Base-by-base conservation (phyloP, 495 filamentous ascomycete species). In the Podospora didyma region DNA sequence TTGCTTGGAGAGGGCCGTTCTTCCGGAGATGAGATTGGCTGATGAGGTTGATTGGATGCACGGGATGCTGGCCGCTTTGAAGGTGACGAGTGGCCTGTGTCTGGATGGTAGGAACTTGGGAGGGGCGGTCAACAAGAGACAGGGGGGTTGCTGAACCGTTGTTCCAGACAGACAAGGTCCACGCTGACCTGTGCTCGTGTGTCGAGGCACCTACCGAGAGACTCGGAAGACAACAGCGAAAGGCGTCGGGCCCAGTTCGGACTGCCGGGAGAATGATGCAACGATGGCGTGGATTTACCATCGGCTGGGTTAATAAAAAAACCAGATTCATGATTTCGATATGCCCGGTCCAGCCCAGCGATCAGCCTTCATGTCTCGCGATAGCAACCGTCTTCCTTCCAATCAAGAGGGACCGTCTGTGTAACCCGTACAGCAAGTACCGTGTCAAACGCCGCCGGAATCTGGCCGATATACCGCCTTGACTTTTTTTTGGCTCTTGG, bases 391-490 rank as follows among this genome's bases (percentile, higher is more conserved):
- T 22, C 31, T 39, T 11, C 35, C 3, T 14, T 51, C 49, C 12
- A 6, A 39, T 31, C 26, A 9, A 31, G 26, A 31, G 9, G 26
- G 26, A 9, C n/a, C n/a, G n/a, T n/a, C n/a, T n/a, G n/a, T n/a
- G n/a, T n/a, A n/a, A n/a, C n/a, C n/a, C n/a, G n/a, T n/a, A n/a
- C n/a, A n/a, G n/a, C n/a, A n/a, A n/a, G n/a, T 31, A 44, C 14
- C n/a, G 39, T 31, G 42, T 46, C 26, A 50, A 37, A 10, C 35
- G 20, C 44, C 24, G n/a, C 12, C 26, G 26, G 42, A 60, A 46
- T 62, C 49, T 60, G 53, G 59, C 64, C 64, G 64, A 64, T 48
- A 59, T 57, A 62, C 44, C 58, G 56, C 61, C 64, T 55, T 64
- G 57, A 22, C 46, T 9, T 31, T 31, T 31, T 46, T n/a, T n/a